These are phyloP conservation scores for Stephania japonica DNA, from an alignment of 164 flowering plant species.

Conservation along the genomic window DNA sequence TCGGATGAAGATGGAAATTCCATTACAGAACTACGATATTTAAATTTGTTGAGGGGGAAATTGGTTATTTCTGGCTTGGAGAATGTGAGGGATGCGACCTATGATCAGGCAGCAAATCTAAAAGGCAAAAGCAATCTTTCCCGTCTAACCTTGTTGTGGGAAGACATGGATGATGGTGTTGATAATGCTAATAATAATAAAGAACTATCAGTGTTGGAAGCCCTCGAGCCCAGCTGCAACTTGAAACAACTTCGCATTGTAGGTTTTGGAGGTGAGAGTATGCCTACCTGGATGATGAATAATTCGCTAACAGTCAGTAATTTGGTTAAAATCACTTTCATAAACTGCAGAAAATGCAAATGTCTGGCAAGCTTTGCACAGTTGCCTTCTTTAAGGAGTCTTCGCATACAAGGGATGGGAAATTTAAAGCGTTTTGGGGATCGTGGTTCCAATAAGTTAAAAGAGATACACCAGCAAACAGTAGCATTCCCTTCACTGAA, in stretches of 20 bases:
- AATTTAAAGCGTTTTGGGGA: too few species aligned
- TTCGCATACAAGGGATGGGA: too few species aligned
- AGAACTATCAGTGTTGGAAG: slow-evolving; percentile 8
- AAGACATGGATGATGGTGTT: background rate
- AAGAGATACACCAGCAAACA: too few species aligned
- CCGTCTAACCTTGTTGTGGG: background rate
- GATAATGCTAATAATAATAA: background rate
- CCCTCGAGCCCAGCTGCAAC: background rate
- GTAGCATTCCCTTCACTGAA: slow-evolving; percentile 18
- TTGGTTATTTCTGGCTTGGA: background rate
- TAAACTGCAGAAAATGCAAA: background rate
- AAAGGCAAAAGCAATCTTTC: background rate
- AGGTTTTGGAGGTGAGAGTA: slow-evolving; percentile 3
- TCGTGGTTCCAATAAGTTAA: too few species aligned
- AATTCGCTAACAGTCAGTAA: background rate
- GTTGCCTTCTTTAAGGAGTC: too few species aligned
- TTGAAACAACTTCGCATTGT: background rate
- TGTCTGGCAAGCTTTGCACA: background rate
- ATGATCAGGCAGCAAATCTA: slow-evolving; percentile 7
- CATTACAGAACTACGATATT: slow-evolving; percentile 9
- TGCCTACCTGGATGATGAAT: slow-evolving; percentile 4
- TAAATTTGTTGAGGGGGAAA: slow-evolving; percentile 2
- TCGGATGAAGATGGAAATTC: background rate
- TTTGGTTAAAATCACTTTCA: background rate
- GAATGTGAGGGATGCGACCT: background rate